A percentile compares a stretch with the other conserved stretches of the same genome.
phyloP scores from a whole-genome alignment of 805 yeast species.

The Saturnispora hagleri region DNA sequence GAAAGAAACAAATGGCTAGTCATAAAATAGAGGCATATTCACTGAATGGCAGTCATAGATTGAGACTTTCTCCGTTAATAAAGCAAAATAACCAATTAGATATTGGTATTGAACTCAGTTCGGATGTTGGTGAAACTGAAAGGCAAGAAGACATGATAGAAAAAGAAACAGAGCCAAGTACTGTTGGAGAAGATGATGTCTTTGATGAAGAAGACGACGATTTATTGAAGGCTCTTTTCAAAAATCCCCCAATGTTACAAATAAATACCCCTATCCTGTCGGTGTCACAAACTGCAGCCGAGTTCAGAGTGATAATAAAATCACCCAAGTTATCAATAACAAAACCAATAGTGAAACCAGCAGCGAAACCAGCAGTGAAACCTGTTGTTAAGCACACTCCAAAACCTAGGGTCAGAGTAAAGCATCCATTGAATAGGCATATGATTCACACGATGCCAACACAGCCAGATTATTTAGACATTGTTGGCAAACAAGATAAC shows the following conservation, averaged over 20 bases:
- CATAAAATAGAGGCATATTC: conserved; percentile 4
- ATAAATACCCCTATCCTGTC: background rate
- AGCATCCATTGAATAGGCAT: conserved; percentile 9
- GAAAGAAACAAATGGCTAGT: conserved; percentile 1
- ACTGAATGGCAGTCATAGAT: conserved; percentile 2
- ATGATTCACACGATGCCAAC: conserved; percentile 12
- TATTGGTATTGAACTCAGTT: background rate
- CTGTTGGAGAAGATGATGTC: background rate
- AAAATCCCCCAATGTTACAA: background rate
- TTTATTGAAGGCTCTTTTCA: conserved; percentile 1
- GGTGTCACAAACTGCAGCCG: background rate
- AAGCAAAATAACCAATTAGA: background rate
- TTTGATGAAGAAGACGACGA: conserved; percentile 6
- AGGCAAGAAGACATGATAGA: background rate
- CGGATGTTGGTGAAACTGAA: background rate
- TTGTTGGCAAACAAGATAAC: background rate
- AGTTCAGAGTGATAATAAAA: conserved; percentile 1
- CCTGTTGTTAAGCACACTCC: background rate
- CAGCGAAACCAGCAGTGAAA: background rate
- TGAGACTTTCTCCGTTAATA: background rate
- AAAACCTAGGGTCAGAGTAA: conserved; percentile 9
- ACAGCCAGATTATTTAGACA: conserved; percentile 21
- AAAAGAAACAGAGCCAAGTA: background rate
- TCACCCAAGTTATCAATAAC: background rate
- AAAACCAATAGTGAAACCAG: background rate